These are phyloP conservation scores for Cytospora schulzeri DNA, from an alignment of 2,329 filamentous ascomycete genomes.

Conservation along the genomic window DNA sequence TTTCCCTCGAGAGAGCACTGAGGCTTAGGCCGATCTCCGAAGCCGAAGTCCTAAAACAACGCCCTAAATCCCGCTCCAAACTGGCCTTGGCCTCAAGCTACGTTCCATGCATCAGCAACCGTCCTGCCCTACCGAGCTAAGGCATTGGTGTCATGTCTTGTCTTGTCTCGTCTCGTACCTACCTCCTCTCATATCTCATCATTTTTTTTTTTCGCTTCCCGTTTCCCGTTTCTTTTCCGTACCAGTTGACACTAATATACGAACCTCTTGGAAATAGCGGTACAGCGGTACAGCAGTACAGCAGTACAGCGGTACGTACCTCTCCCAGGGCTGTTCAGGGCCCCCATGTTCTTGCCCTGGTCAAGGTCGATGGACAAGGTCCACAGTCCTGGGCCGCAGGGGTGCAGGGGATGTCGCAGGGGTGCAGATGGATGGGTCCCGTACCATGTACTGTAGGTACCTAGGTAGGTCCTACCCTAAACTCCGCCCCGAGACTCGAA, in stretches of 20 bases:
- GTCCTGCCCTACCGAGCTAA: slow-evolving; percentile 5
- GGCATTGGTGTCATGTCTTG: not conserved
- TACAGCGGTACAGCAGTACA: too few relatives aligned
- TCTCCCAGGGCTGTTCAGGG: not conserved
- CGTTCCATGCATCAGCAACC: slow-evolving; percentile 24
- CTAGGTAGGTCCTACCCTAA: slow-evolving; percentile 7
- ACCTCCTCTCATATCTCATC: slow-evolving; percentile 16
- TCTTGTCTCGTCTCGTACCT: slow-evolving; percentile 17
- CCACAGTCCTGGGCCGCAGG: slow-evolving; percentile 16
- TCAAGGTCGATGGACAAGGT: slow-evolving; percentile 7
- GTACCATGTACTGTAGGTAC: too few relatives aligned
- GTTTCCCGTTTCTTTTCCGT: not conserved
- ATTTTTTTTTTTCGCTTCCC: too few relatives aligned
- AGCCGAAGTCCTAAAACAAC: not conserved
- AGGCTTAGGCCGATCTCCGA: not conserved
- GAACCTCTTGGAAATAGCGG: not conserved
- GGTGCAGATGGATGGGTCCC: not conserved
- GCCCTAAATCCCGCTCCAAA: not conserved
- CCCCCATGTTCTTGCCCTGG: slow-evolving; percentile 11
- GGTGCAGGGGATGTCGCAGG: not conserved
- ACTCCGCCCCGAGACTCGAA: slow-evolving; percentile 16
- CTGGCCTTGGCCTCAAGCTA: slow-evolving; percentile 7
- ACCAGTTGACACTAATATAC: not conserved
- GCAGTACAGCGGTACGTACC: slow-evolving; percentile 8
- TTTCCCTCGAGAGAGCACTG: not conserved